Percentiles rank a stretch among this genome's conserved stretches.
Conservation (phyloP, 2,329 filamentous ascomycete genomes). For the Madurella fahalii region DNA sequence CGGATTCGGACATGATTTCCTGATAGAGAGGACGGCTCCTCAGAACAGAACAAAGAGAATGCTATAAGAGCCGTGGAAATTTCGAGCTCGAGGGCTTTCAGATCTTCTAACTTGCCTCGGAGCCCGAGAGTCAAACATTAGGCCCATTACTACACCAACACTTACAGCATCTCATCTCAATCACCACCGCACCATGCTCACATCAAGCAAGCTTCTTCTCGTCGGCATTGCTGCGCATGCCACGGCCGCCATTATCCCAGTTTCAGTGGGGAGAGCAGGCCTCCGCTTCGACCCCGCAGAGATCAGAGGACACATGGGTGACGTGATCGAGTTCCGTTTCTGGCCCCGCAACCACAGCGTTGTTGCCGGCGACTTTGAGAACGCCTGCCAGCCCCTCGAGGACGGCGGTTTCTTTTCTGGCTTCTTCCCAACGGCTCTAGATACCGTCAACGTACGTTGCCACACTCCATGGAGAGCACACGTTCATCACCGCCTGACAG, state of each 20-base stretch:
- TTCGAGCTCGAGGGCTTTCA: too few relatives aligned
- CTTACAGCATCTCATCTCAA: not conserved
- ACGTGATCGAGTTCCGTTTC: conserved; percentile 53
- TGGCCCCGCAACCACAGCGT: conserved; percentile 49
- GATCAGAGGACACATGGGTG: conserved; percentile 45
- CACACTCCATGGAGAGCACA: too few relatives aligned
- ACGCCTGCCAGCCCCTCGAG: conserved; percentile 38
- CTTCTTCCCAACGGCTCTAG: conserved; percentile 38
- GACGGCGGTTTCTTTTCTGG: conserved; percentile 41
- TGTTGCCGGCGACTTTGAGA: conserved; percentile 31
- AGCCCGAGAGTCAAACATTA: too few relatives aligned
- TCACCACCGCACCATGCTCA: conserved; percentile 7
- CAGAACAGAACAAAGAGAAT: too few relatives aligned
- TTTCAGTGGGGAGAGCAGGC: conserved; percentile 27
- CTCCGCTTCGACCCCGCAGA: conserved; percentile 49
- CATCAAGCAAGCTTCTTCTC: conserved; percentile 12
- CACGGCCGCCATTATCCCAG: conserved; percentile 15
- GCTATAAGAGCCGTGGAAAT: too few relatives aligned
- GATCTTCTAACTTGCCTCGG: too few relatives aligned
- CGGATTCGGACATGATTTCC: too few relatives aligned
- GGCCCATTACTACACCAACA: too few relatives aligned
- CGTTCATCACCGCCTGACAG: not conserved
- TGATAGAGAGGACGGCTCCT: too few relatives aligned
- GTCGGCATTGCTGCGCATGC: conserved; percentile 13
- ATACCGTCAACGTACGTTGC: conserved; percentile 17